Evolutionary conservation across 257 asterid genomes (phyloP).

Genomic region (Solanum microdontum): DNA sequence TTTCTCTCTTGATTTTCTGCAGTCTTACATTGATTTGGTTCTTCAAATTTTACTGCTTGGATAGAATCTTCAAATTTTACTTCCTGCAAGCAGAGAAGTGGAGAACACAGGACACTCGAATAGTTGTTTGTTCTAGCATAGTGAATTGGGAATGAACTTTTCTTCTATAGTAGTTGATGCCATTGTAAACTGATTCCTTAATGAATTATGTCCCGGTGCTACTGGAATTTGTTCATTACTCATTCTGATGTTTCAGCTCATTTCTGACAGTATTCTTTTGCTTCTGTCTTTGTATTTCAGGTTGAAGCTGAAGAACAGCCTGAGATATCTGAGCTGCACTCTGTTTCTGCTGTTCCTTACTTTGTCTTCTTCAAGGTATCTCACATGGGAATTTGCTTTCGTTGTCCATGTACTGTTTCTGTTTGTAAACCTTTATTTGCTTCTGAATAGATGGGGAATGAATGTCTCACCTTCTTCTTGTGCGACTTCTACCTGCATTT

Average conservation of each 20-base stretch:
- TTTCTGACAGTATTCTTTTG: background rate
- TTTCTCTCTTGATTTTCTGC: background rate
- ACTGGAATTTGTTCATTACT: background rate
- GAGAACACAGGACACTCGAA: background rate
- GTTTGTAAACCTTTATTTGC: background rate
- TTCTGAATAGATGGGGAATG: background rate
- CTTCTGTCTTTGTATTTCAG: slow-evolving; percentile 18
- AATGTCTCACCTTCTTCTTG: background rate
- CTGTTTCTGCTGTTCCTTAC: slow-evolving; percentile 85
- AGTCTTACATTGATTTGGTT: background rate
- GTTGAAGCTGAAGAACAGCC: slow-evolving; percentile 99
- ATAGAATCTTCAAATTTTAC: background rate
- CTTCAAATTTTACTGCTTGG: background rate
- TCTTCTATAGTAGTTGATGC: background rate
- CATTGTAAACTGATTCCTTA: background rate
- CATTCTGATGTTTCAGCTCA: background rate
- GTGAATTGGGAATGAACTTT: background rate
- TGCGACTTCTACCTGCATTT: background rate
- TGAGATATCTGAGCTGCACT: slow-evolving; percentile 74
- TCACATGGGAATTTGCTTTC: background rate
- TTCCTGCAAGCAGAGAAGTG: background rate
- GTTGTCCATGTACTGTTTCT: background rate
- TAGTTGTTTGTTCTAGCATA: background rate
- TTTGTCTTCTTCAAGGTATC: slow-evolving; percentile 87
- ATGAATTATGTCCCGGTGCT: background rate